A percentile compares a stretch with the other conserved stretches of the same genome.
phyloP scores from a whole-genome alignment of 768 basidiomycete species.

The Hygrocybe punicea region DNA sequence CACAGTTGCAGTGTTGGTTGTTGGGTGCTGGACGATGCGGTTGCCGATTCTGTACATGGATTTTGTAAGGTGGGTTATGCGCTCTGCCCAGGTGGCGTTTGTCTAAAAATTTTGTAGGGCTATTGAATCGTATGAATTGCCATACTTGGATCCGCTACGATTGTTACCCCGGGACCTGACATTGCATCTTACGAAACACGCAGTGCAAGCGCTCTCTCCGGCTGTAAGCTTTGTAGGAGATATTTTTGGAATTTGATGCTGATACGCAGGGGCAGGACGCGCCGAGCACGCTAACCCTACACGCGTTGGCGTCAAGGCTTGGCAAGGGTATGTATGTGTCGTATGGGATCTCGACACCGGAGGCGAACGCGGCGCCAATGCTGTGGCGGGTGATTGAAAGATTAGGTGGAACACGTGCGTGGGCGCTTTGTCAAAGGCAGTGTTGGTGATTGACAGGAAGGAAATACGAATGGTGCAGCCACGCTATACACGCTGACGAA shows the following conservation, averaged over 20 bases:
- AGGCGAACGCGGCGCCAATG: slow-evolving; percentile 69
- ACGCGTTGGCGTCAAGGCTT: slow-evolving; percentile 58
- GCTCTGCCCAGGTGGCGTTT: background rate
- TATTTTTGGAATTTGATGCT: background rate
- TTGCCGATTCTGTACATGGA: slow-evolving; percentile 75
- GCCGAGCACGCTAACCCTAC: slow-evolving; percentile 56
- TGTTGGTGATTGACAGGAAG: slow-evolving; percentile 13
- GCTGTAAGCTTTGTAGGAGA: slow-evolving; percentile 44
- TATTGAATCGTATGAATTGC: slow-evolving; percentile 72
- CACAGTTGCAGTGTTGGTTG: slow-evolving; percentile 63
- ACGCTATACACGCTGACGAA: slow-evolving; percentile 64
- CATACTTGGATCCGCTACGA: slow-evolving; percentile 72
- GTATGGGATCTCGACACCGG: slow-evolving; percentile 66
- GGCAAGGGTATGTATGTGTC: slow-evolving; percentile 51
- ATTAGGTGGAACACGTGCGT: slow-evolving; percentile 75
- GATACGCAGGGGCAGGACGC: slow-evolving; percentile 47
- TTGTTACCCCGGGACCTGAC: slow-evolving; percentile 60
- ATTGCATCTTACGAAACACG: slow-evolving; percentile 70
- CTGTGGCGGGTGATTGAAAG: slow-evolving; percentile 72
- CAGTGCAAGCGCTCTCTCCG: slow-evolving; percentile 63
- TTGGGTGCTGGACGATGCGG: slow-evolving; percentile 78
- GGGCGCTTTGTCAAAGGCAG: slow-evolving; percentile 8
- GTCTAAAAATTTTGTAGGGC: slow-evolving; percentile 21
- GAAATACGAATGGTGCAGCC: slow-evolving; percentile 39
- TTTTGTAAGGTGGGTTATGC: slow-evolving; percentile 56